These are phyloP conservation scores for Penicillium alfredii DNA, from an alignment of 495 filamentous ascomycete species.

Conservation along the genomic window DNA sequence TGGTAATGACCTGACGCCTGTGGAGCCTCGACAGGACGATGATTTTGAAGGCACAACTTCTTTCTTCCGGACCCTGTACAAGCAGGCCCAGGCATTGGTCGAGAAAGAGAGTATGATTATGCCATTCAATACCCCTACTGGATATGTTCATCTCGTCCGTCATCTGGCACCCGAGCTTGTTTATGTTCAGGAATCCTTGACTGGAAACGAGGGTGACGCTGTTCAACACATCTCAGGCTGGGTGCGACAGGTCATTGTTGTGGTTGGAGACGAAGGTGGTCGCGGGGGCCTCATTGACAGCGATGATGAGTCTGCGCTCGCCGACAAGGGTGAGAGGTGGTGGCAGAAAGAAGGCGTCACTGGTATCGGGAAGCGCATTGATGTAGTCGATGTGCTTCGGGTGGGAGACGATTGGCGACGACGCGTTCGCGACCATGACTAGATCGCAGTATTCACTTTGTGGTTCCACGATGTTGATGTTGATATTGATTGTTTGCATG, in stretches of 20 bases:
- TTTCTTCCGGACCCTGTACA: slow-evolving; percentile 68
- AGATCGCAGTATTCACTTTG: slow-evolving; percentile 17
- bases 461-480: slow-evolving; percentile 19
- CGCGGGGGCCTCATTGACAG: slow-evolving; percentile 85
- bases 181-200: slow-evolving; percentile 75
- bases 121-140: slow-evolving; percentile 72
- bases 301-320: slow-evolving; percentile 66
- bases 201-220: slow-evolving; percentile 63
- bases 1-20: slow-evolving; percentile 45
- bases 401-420: slow-evolving; percentile 80
- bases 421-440: slow-evolving; percentile 66
- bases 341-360: slow-evolving; percentile 78
- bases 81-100: slow-evolving; percentile 67
- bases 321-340: slow-evolving; percentile 60
- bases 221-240: slow-evolving; percentile 71
- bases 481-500: slow-evolving; percentile 25
- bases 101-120: slow-evolving; percentile 80
- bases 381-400: slow-evolving; percentile 72
- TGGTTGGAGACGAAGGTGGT: slow-evolving; percentile 78
- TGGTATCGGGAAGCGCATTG: slow-evolving; percentile 77
- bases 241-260: slow-evolving; percentile 77
- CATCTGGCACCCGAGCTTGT: slow-evolving; percentile 76
- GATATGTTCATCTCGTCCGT: slow-evolving; percentile 75
- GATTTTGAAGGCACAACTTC: slow-evolving; percentile 37
- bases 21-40: slow-evolving; percentile 39